Conservation (phyloP, 176 grass and related monocot species). For the Thalia dealbata region DNA sequence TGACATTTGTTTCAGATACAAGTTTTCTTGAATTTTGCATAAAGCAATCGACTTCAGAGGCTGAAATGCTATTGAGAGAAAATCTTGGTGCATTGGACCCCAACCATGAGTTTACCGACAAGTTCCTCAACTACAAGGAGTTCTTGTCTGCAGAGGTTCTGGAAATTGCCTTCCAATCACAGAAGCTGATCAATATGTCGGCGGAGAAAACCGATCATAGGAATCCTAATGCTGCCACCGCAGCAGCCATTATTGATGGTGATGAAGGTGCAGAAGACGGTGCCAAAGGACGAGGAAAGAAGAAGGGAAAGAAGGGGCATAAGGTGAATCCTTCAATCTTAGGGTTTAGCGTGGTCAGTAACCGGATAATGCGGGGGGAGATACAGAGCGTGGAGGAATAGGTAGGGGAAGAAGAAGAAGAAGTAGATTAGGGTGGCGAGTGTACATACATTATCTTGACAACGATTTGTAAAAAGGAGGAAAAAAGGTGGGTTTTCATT, state of each 20-base stretch:
- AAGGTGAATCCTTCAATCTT: slow-evolving; percentile 67
- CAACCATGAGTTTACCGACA: slow-evolving; percentile 73
- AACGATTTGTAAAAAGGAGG: slow-evolving; percentile 28
- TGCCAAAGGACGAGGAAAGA: slow-evolving; percentile 41
- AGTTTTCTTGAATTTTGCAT: slow-evolving; percentile 95
- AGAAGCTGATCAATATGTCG: slow-evolving; percentile 7
- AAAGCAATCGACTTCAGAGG: slow-evolving; percentile 60
- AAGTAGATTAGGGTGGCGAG: not conserved
- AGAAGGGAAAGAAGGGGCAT: slow-evolving; percentile 94
- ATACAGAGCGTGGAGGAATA: slow-evolving; percentile 71
- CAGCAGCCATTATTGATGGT: slow-evolving; percentile 22
- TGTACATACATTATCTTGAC: slow-evolving; percentile 48
- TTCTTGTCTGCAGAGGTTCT: slow-evolving; percentile 77
- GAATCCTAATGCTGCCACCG: slow-evolving; percentile 6
- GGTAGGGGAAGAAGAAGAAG: slow-evolving; percentile 8
- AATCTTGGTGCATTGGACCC: slow-evolving; percentile 67
- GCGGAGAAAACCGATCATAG: slow-evolving; percentile 9
- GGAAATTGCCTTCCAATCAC: slow-evolving; percentile 58
- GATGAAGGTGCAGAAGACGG: slow-evolving; percentile 29
- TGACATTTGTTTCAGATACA: slow-evolving; percentile 39
- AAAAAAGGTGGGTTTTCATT: not conserved
- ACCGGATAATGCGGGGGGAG: slow-evolving; percentile 98
- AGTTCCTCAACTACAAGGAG: slow-evolving; percentile 85
- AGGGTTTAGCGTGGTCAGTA: slow-evolving; percentile 95
- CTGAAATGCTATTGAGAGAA: slow-evolving; percentile 61